Conservation (phyloP, 257 asterid genomes). For the Solanum stenotomum region DNA sequence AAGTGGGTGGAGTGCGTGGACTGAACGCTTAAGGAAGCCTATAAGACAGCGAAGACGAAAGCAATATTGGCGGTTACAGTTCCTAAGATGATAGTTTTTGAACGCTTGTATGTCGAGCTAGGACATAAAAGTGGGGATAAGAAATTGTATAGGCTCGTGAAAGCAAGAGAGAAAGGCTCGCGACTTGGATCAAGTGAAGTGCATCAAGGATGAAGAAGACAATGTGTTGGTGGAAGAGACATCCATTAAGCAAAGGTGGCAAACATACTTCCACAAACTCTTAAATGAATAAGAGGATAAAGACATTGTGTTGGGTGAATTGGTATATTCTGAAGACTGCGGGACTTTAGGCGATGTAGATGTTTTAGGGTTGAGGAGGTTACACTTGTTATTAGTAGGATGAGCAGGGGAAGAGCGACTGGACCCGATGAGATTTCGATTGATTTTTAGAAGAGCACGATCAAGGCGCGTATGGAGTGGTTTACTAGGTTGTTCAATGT, state of each 20-base stretch:
- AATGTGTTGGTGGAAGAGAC: background rate
- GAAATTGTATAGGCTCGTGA: too few relatives aligned
- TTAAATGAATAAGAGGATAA: background rate
- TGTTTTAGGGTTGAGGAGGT: background rate
- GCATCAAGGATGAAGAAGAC: background rate
- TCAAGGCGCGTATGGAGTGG: too few relatives aligned
- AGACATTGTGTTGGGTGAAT: background rate
- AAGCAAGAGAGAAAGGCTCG: background rate
- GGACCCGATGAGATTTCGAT: too few relatives aligned
- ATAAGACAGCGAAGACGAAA: too few relatives aligned
- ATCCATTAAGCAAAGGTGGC: background rate
- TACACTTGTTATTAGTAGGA: background rate
- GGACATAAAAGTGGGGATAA: too few relatives aligned
- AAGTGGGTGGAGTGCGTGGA: too few relatives aligned
- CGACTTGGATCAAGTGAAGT: background rate
- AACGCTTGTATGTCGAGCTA: too few relatives aligned
- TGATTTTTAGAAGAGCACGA: too few relatives aligned
- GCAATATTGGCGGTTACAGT: too few relatives aligned
- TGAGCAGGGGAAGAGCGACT: background rate
- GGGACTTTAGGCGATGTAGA: background rate
- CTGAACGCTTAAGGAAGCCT: too few relatives aligned
- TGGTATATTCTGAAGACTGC: background rate
- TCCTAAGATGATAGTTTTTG: too few relatives aligned
- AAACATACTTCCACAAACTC: background rate
- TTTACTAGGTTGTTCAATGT: too few relatives aligned